These are phyloP conservation scores for Cutaneotrichosporon daszewskae DNA, from an alignment of 1,284 basidiomycete species.

Conservation along the genomic window DNA sequence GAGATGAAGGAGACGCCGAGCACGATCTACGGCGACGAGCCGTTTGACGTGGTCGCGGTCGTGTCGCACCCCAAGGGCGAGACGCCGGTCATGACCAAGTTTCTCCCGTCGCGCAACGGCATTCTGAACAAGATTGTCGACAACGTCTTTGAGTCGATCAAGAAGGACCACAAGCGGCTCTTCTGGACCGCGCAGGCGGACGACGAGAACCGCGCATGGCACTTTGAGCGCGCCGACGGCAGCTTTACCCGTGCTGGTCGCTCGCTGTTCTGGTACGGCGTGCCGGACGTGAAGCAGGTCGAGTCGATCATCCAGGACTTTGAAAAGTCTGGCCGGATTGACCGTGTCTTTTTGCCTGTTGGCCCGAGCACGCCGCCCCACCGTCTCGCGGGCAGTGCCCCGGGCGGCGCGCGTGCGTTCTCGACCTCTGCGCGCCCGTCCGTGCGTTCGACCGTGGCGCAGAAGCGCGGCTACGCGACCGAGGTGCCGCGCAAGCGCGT, in stretches of 20 bases:
- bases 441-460: slow-evolving; percentile 35
- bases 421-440: slow-evolving; percentile 62
- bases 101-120: slow-evolving; percentile 80
- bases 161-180: slow-evolving; percentile 86
- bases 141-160: slow-evolving; percentile 93
- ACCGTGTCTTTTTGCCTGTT: slow-evolving; percentile 82
- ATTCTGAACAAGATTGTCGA: slow-evolving; percentile 91
- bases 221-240: slow-evolving; percentile 97
- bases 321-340: slow-evolving; percentile 79
- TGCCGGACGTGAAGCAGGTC: slow-evolving; percentile 86
- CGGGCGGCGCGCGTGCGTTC: slow-evolving; percentile 56
- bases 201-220: slow-evolving; percentile 94
- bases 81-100: slow-evolving; percentile 85
- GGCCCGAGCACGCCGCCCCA: slow-evolving; percentile 70
- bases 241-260: slow-evolving; percentile 89
- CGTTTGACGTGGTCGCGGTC: slow-evolving; percentile 89
- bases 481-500: slow-evolving; percentile 73
- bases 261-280: slow-evolving; percentile 96
- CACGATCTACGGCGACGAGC: slow-evolving; percentile 97
- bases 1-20: slow-evolving; percentile 74
- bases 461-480: slow-evolving; percentile 49
- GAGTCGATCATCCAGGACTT: slow-evolving; percentile 77
- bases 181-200: slow-evolving; percentile 96
- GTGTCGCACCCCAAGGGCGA: slow-evolving; percentile 88
- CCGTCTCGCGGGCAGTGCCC: slow-evolving; percentile 47